phyloP scores from a whole-genome alignment of 352 stramenopile species.

The Pythium rishiriense region DNA sequence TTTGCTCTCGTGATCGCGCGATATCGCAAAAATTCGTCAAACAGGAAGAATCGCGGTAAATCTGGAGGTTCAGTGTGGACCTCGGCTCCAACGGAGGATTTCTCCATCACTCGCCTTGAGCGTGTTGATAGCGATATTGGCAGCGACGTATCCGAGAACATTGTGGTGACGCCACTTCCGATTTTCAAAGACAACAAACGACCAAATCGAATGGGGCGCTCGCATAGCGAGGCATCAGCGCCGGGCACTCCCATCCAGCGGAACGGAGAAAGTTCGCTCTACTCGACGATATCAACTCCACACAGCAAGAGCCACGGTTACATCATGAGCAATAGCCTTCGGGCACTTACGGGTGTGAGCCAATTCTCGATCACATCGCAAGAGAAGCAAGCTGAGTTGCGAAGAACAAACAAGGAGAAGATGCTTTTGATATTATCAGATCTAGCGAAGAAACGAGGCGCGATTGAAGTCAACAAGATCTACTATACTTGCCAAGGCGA shows the following conservation, averaged over 20 bases:
- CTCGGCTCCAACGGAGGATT: not conserved
- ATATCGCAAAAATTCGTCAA: not conserved
- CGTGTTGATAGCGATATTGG: slow-evolving; percentile 1
- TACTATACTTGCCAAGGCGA: slow-evolving; percentile 30
- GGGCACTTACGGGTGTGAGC: slow-evolving; percentile 28
- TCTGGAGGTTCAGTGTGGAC: slow-evolving; percentile 11
- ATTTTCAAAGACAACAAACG: not conserved
- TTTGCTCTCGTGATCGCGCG: slow-evolving; percentile 9
- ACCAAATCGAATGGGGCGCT: slow-evolving; percentile 8
- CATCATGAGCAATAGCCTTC: slow-evolving; percentile 37
- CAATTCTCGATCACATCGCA: slow-evolving; percentile 17
- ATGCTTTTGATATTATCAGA: slow-evolving; percentile 16
- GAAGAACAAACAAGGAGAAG: slow-evolving; percentile 17
- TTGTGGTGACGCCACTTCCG: slow-evolving; percentile 11
- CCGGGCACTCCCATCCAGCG: slow-evolving; percentile 7
- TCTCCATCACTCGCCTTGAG: not conserved
- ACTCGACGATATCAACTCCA: slow-evolving; percentile 22
- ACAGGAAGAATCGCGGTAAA: slow-evolving; percentile 1
- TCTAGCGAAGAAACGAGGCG: slow-evolving; percentile 2
- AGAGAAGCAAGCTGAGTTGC: slow-evolving; percentile 12
- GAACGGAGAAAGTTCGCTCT: slow-evolving; percentile 8
- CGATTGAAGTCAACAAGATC: slow-evolving; percentile 40
- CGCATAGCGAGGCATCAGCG: slow-evolving; percentile 2
- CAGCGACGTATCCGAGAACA: not conserved
- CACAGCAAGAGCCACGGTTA: slow-evolving; percentile 7